phyloP scores from a whole-genome alignment of 345 rosid genomes.

The Euphorbia lathyris region DNA sequence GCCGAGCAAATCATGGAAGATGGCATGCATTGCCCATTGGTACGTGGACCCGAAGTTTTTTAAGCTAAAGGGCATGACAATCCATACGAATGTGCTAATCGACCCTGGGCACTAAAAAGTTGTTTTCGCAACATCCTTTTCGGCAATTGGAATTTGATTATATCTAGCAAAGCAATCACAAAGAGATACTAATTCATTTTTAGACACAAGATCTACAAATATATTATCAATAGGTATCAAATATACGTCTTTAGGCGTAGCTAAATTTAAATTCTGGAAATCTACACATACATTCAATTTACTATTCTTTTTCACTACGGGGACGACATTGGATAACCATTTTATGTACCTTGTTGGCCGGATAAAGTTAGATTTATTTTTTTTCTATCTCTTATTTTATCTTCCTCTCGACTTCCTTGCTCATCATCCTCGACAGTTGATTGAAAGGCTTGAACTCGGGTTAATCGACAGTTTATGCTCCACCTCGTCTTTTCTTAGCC shows the following conservation, averaged over 20 bases:
- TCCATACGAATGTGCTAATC: not conserved
- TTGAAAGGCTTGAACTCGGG: too few relatives aligned
- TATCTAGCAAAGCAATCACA: too few relatives aligned
- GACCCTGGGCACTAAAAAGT: not conserved
- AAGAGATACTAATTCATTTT: too few relatives aligned
- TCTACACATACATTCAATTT: not conserved
- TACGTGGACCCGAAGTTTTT: slow-evolving; percentile 3
- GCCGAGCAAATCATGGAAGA: not conserved
- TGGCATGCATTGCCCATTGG: not conserved
- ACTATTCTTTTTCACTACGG: not conserved
- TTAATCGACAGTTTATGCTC: too few relatives aligned
- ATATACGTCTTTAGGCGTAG: not conserved
- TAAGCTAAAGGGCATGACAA: not conserved
- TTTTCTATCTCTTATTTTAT: too few relatives aligned
- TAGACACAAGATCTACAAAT: not conserved
- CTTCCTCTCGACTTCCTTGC: too few relatives aligned
- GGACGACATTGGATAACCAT: not conserved
- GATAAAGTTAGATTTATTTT: too few relatives aligned
- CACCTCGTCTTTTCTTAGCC: too few relatives aligned
- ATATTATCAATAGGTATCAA: not conserved
- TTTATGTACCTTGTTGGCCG: too few relatives aligned
- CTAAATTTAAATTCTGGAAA: not conserved
- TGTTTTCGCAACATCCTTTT: not conserved
- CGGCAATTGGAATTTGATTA: too few relatives aligned
- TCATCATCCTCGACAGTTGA: too few relatives aligned